Conservation (phyloP, 305 asterid species). For the Fraxinus paxiana region DNA sequence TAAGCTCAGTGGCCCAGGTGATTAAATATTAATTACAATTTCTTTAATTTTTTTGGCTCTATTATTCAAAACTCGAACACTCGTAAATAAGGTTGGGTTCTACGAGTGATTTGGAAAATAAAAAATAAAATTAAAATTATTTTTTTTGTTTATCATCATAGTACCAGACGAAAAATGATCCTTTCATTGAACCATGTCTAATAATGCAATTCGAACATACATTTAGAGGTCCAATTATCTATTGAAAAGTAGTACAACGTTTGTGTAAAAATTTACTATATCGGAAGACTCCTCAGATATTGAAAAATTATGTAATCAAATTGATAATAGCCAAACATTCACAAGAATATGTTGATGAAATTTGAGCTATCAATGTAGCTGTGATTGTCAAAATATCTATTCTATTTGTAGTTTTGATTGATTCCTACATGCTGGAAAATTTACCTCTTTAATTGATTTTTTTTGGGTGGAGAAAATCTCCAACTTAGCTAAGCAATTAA, state of each 20-base stretch:
- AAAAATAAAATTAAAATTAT: background rate
- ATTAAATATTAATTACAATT: background rate
- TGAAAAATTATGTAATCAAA: background rate
- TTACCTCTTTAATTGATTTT: background rate
- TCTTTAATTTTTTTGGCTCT: background rate
- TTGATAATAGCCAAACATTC: background rate
- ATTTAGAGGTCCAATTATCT: background rate
- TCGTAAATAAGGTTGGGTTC: background rate
- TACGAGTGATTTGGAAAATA: background rate
- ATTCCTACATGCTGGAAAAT: background rate
- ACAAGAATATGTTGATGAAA: background rate
- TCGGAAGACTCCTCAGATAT: background rate
- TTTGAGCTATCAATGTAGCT: background rate
- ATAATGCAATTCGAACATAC: background rate
- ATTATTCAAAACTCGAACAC: background rate
- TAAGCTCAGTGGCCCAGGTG: slow-evolving; percentile 74
- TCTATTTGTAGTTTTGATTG: background rate
- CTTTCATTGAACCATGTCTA: background rate
- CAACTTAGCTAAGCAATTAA: background rate
- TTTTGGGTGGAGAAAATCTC: background rate
- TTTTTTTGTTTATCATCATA: background rate
- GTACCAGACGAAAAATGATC: background rate
- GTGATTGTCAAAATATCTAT: background rate
- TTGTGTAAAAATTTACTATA: background rate
- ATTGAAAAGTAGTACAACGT: background rate